Percentiles rank a stretch among this genome's conserved stretches.
These are phyloP conservation scores for Yamadazyma laniorum DNA, from an alignment of 805 yeast genomes.

Conservation along the genomic window DNA sequence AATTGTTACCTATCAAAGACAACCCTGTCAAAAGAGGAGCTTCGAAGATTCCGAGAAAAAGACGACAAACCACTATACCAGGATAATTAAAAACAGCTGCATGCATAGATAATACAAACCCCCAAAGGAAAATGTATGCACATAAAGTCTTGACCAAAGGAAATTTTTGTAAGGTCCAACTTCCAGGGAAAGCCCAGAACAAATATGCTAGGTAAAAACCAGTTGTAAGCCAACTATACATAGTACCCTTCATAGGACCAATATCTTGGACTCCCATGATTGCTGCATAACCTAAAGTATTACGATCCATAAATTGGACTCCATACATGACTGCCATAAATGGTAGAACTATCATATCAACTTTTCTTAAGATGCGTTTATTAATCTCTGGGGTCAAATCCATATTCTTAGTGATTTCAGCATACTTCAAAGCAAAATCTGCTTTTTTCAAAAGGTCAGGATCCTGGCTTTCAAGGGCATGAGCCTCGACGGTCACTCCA, in stretches of 20 bases:
- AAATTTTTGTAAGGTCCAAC: conserved; percentile 48
- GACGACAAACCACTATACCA: conserved; percentile 35
- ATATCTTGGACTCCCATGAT: conserved; percentile 39
- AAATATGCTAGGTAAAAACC: conserved; percentile 56
- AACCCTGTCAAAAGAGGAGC: conserved; percentile 38
- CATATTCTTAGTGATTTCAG: conserved; percentile 15
- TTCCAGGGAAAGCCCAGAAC: conserved; percentile 50
- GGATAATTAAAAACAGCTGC: conserved; percentile 42
- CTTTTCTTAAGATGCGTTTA: conserved; percentile 16
- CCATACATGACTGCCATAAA: conserved; percentile 23
- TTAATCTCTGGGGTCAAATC: conserved; percentile 16
- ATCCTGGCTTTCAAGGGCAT: neutral
- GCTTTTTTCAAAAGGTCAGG: conserved; percentile 13
- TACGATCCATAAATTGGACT: conserved; percentile 34
- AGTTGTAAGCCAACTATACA: conserved; percentile 39
- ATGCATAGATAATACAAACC: conserved; percentile 51
- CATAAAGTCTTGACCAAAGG: conserved; percentile 54
- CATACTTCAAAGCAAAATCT: conserved; percentile 38
- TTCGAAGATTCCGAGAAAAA: conserved; percentile 39
- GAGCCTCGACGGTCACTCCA: conserved; percentile 6
- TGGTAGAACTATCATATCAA: conserved; percentile 23
- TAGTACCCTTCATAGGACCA: conserved; percentile 26
- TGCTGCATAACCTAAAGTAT: conserved; percentile 35
- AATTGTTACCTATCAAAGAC: conserved; percentile 31
- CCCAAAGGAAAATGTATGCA: conserved; percentile 58